Evolutionary conservation across 2,329 filamentous ascomycete genomes (phyloP).

Genomic region (Chalaropsis thielavioides): DNA sequence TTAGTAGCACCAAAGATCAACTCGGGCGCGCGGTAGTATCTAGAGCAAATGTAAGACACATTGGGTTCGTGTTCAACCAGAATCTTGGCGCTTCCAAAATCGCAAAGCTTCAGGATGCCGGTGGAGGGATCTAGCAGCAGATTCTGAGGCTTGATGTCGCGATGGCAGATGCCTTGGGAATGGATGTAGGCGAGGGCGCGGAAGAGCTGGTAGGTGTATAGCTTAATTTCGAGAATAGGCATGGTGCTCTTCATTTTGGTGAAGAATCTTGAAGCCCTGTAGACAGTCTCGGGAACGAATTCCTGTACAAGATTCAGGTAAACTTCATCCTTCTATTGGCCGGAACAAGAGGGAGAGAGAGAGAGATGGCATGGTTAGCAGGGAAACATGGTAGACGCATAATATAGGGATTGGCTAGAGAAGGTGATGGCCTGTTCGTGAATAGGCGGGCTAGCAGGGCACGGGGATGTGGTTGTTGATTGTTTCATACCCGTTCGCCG

Average conservation of each 20-base stretch:
- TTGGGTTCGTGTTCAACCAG: slow-evolving; percentile 97
- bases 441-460: background rate
- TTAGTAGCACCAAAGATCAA: slow-evolving; percentile 98
- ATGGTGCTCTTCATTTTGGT: slow-evolving; percentile 99
- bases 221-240: slow-evolving; percentile 96
- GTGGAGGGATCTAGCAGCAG: slow-evolving; percentile 81
- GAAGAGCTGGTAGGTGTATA: slow-evolving; percentile 99
- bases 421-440: background rate
- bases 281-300: slow-evolving; percentile 96
- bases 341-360: background rate
- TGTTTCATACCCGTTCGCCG: slow-evolving; percentile 67
- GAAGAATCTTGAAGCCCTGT: slow-evolving; percentile 95
- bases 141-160: slow-evolving; percentile 99
- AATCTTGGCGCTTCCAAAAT: slow-evolving; percentile 98
- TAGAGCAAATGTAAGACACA: slow-evolving; percentile 97
- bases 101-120: slow-evolving; percentile 90
- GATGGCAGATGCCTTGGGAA: slow-evolving; percentile 96
- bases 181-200: slow-evolving; percentile 96
- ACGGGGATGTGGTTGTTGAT: background rate
- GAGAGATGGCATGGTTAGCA: slow-evolving; percentile 9
- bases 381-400: background rate
- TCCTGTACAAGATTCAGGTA: slow-evolving; percentile 97
- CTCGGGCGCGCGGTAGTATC: slow-evolving; percentile 95
- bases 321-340: slow-evolving; percentile 76
- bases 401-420: background rate